These are phyloP conservation scores for Phytopythium oedochilum DNA, from an alignment of 352 stramenopile genomes.

Conservation along the genomic window DNA sequence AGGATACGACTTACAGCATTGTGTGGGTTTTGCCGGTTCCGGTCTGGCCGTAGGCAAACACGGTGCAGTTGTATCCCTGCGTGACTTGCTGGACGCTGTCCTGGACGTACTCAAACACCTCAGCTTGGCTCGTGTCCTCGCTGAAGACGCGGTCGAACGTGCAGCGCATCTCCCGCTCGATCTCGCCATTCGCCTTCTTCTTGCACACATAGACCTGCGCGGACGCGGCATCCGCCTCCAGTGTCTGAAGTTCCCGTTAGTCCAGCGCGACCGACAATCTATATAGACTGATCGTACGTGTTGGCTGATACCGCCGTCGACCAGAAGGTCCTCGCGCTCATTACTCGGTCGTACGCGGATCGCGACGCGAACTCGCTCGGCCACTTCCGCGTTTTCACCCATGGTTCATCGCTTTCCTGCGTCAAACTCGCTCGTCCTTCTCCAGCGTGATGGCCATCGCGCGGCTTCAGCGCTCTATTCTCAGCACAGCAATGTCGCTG, in stretches of 20 bases:
- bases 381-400: conserved; percentile 23
- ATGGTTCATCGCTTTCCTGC: conserved; percentile 11
- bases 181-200: conserved; percentile 32
- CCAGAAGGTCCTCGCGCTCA: conserved; percentile 47
- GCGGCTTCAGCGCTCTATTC: neutral
- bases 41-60: conserved; percentile 95
- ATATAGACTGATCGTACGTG: conserved; percentile 25
- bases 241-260: conserved; percentile 12
- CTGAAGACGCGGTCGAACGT: conserved; percentile 75
- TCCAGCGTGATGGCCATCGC: neutral
- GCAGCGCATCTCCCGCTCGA: conserved; percentile 37
- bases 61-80: conserved; percentile 84
- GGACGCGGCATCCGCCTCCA: conserved; percentile 29
- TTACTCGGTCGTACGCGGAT: conserved; percentile 78
- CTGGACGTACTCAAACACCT: conserved; percentile 60
- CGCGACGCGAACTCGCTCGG: conserved; percentile 68
- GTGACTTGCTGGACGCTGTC: conserved; percentile 48
- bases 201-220: conserved; percentile 45
- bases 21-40: conserved; percentile 96
- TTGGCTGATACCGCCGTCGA: conserved; percentile 6
- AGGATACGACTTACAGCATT: too few relatives aligned
- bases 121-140: conserved; percentile 43
- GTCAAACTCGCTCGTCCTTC: neutral
- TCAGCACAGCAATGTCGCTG: neutral
- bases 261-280: too few relatives aligned